Base-by-base conservation (phyloP, 129 eudicot species). In the Gnaphalium uliginosum region DNA sequence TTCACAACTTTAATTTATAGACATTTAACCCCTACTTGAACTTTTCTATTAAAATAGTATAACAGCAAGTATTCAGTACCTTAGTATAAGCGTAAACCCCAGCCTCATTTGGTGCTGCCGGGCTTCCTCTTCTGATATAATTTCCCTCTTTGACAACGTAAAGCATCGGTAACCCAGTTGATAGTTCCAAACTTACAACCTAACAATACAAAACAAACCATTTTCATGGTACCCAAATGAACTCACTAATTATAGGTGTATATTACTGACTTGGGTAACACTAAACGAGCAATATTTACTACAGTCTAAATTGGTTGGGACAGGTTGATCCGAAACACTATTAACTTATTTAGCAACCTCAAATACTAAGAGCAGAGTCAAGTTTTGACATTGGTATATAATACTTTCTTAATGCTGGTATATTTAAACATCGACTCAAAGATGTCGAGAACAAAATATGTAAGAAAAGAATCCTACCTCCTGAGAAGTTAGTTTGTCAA, bases 111-210 rank as follows among this genome's bases (percentile, higher is more conserved):
- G 97, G 96, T 30, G 89, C 97, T 2, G 87, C 81, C 1, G 97
- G 97, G 73, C 97, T 85, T 76, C 97, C 97, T 77, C 97, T 83
- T 73, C 97, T 86, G 23, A 89, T 82, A 68, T 87, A 92, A 50
- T 77, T 81, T 39, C 88, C 96, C 72, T 89, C 97, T 82, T 87
- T 92, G 53, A 82, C 79, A 41, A 92, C 87, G 77, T 92, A 92
- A 78, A 92, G 96, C 92, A 92, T 87, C 22, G 96, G 96, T 83
- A 92, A 82, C 63, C 97, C 97, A 29, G 97, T 92, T 39, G 97
- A 82, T 68, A 92, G 80, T 80, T 92, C 97, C 84, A 92, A 83
- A 85, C 96, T 89, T 74, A 92, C 89, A 65, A 92, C 97, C 97
- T 92, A 71, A 57, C 26, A 76, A 62, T 17, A 70, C 27, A 70